These are phyloP conservation scores for Argentina anserina DNA, from an alignment of 306 rosid genomes.

Conservation along the genomic window DNA sequence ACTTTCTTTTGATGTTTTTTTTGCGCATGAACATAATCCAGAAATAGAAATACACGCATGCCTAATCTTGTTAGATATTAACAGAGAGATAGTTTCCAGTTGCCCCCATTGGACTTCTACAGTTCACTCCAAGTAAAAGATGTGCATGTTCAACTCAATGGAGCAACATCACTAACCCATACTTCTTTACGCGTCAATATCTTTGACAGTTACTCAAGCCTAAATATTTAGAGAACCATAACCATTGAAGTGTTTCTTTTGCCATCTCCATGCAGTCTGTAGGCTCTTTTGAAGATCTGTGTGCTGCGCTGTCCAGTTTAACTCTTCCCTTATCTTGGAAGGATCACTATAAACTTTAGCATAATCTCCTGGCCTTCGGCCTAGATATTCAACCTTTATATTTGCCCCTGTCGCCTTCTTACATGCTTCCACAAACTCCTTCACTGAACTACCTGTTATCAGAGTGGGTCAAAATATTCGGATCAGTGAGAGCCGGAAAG, in stretches of 20 bases:
- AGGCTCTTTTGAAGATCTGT: constrained; percentile 73
- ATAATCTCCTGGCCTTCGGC: constrained; percentile 86
- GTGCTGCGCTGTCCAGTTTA: constrained; percentile 74
- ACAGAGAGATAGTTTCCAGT: not conserved
- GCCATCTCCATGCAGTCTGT: constrained; percentile 82
- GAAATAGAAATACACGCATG: not conserved
- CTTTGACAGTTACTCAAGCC: not conserved
- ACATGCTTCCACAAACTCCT: constrained; percentile 94
- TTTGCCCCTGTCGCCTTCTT: constrained; percentile 76
- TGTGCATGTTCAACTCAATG: constrained; percentile 5
- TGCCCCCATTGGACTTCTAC: not conserved
- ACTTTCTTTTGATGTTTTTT: not conserved
- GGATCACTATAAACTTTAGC: constrained; percentile 91
- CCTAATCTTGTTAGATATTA: not conserved
- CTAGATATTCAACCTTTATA: constrained; percentile 69
- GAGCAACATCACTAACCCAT: not conserved
- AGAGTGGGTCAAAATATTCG: constrained; percentile 12
- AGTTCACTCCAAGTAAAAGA: not conserved
- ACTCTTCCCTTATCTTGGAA: constrained; percentile 55
- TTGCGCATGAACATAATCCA: not conserved
- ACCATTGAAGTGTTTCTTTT: constrained; percentile 64
- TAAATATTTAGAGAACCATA: constrained; percentile 32
- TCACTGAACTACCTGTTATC: constrained; percentile 75
- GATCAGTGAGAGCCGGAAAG: not conserved
- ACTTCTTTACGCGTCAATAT: not conserved